These are phyloP conservation scores for Magnolia officinalis DNA, from an alignment of 164 flowering plant genomes.

Conservation along the genomic window DNA sequence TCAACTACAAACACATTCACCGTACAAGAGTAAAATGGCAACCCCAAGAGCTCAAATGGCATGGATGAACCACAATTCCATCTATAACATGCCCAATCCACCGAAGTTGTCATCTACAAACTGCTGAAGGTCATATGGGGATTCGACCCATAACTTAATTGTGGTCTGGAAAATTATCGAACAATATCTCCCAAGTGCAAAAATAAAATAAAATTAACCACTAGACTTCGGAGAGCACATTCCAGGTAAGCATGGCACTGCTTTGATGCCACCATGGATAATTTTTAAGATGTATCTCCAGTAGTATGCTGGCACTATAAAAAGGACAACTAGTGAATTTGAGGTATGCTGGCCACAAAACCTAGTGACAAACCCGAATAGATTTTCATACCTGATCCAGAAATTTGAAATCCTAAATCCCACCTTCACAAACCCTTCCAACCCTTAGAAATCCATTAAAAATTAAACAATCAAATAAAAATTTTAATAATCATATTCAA, in stretches of 20 bases:
- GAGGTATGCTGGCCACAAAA: constrained; percentile 48
- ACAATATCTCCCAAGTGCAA: background rate
- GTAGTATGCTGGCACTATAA: constrained; percentile 32
- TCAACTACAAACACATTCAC: background rate
- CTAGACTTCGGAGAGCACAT: background rate
- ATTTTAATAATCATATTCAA: too few species aligned
- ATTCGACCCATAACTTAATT: background rate
- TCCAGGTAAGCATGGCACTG: background rate
- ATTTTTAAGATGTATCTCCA: background rate
- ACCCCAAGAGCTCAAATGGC: background rate
- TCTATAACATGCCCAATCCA: background rate
- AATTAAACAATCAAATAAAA: too few species aligned
- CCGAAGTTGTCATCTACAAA: background rate
- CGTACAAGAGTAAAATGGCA: background rate
- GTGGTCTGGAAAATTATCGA: background rate
- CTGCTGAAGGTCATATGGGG: background rate
- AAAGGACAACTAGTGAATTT: constrained; percentile 41
- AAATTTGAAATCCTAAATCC: too few species aligned
- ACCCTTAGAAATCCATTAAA: too few species aligned
- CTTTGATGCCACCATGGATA: background rate
- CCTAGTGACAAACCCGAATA: too few species aligned
- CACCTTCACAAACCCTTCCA: too few species aligned
- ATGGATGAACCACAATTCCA: background rate
- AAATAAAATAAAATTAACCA: background rate
- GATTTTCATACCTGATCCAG: too few species aligned